Evolutionary conservation across 257 asterid species (phyloP).

Genomic region (Mitragyna speciosa): DNA sequence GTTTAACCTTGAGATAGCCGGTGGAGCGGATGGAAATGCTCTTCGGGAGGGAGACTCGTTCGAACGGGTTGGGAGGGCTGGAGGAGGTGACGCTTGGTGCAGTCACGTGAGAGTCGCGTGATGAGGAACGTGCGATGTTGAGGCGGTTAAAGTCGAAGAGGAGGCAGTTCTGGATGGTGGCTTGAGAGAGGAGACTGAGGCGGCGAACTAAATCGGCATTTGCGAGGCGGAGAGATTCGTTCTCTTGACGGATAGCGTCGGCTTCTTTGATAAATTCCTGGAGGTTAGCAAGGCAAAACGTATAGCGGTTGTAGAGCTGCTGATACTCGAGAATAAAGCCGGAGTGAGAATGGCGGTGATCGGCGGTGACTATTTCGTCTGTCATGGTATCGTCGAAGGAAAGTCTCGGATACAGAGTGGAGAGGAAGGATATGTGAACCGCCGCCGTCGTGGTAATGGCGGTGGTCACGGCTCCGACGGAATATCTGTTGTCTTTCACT

Average conservation of each 20-base stretch:
- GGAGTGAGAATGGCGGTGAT: not conserved
- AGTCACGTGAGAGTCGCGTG: constrained; percentile 13
- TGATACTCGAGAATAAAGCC: constrained; percentile 15
- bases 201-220: not conserved
- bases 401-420: constrained; percentile 47
- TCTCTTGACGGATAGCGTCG: not conserved
- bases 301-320: constrained; percentile 13
- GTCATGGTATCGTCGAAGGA: constrained; percentile 47
- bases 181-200: constrained; percentile 45
- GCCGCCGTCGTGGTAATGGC: constrained; percentile 10
- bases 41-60: not conserved
- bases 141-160: constrained; percentile 64
- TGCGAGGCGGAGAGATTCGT: not conserved
- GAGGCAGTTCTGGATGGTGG: constrained; percentile 63
- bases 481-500: not conserved
- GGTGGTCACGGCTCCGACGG: constrained; percentile 16
- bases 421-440: too few species aligned
- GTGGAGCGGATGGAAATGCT: not conserved
- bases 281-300: constrained; percentile 11
- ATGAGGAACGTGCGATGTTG: constrained; percentile 31
- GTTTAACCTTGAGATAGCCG: not conserved
- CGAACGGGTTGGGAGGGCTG: not conserved
- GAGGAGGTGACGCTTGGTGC: not conserved
- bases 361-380: constrained; percentile 43
- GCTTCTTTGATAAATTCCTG: constrained; percentile 13